Conservation (phyloP, 768 basidiomycete species). For the Russula earlei region DNA sequence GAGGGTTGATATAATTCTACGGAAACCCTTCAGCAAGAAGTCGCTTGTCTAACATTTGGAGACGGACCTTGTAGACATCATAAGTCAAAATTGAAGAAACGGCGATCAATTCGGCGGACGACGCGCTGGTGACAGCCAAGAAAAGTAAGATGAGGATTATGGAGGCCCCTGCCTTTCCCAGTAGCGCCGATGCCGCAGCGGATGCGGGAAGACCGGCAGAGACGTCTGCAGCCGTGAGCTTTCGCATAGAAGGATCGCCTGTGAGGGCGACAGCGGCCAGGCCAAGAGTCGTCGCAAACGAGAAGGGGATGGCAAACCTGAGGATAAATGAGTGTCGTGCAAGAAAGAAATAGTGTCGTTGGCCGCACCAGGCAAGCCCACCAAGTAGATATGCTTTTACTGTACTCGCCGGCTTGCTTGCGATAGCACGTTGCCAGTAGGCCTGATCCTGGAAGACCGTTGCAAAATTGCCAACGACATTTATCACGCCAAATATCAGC, state of each 20-base stretch:
- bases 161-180: constrained; percentile 71
- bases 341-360: neutral
- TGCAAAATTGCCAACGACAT: constrained; percentile 77
- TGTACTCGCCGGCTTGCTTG: constrained; percentile 70
- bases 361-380: constrained; percentile 68
- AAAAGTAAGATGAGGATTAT: constrained; percentile 76
- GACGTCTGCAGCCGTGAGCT: constrained; percentile 52
- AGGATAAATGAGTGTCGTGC: neutral
- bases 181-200: constrained; percentile 71
- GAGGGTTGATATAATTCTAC: constrained; percentile 71
- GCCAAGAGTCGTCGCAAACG: constrained; percentile 80
- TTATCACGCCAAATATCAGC: constrained; percentile 68
- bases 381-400: constrained; percentile 89
- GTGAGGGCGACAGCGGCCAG: constrained; percentile 79
- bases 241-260: constrained; percentile 44
- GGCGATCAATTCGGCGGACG: constrained; percentile 85
- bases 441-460: constrained; percentile 51
- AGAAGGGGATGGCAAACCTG: constrained; percentile 81
- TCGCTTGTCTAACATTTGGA: neutral
- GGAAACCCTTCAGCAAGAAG: neutral
- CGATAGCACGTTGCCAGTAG: constrained; percentile 91
- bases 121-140: constrained; percentile 79
- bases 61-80: constrained; percentile 66
- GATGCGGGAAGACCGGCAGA: constrained; percentile 84
- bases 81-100: constrained; percentile 78